A percentile compares a stretch with the other conserved stretches of the same genome.
Evolutionary conservation across 2,329 filamentous ascomycete genomes (phyloP).

Genomic region (Arthroderma sp.): DNA sequence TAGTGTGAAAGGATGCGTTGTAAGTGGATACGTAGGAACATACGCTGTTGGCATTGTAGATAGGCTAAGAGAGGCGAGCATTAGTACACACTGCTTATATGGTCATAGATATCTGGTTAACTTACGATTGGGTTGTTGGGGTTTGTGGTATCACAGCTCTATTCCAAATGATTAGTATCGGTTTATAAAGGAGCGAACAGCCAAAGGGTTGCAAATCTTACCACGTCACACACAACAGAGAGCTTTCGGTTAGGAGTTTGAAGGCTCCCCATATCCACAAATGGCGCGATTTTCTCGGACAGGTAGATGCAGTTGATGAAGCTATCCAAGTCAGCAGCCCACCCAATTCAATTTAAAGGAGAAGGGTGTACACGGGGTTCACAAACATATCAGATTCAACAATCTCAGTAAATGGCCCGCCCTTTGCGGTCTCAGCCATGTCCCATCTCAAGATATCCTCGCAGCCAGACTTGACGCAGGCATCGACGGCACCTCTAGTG

Average conservation of each 20-base stretch:
- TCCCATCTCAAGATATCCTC: conserved; percentile 58
- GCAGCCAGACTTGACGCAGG: conserved; percentile 62
- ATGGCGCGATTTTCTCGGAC: conserved; percentile 62
- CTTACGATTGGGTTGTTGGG: conserved; percentile 33
- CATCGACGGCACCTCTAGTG: conserved; percentile 68
- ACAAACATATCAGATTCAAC: conserved; percentile 43
- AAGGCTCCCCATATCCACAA: conserved; percentile 60
- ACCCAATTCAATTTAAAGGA: not conserved
- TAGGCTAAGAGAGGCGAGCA: conserved; percentile 34
- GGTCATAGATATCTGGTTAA: not conserved
- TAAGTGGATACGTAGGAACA: not conserved
- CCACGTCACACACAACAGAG: conserved; percentile 66
- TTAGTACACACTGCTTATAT: not conserved
- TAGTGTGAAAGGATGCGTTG: not conserved
- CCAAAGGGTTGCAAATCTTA: conserved; percentile 18
- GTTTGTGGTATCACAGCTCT: conserved; percentile 29
- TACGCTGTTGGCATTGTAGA: conserved; percentile 65
- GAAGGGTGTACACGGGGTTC: not conserved
- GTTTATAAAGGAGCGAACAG: no score
- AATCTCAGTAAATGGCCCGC: conserved; percentile 70
- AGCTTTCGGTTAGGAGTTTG: conserved; percentile 56
- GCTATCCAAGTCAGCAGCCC: conserved; percentile 38
- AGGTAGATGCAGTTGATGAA: conserved; percentile 90
- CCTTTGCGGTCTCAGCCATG: conserved; percentile 62
- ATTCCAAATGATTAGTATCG: not conserved